Evolutionary conservation across 2,329 filamentous ascomycete genomes (phyloP).

Genomic region (Blastomyces gilchristii): DNA sequence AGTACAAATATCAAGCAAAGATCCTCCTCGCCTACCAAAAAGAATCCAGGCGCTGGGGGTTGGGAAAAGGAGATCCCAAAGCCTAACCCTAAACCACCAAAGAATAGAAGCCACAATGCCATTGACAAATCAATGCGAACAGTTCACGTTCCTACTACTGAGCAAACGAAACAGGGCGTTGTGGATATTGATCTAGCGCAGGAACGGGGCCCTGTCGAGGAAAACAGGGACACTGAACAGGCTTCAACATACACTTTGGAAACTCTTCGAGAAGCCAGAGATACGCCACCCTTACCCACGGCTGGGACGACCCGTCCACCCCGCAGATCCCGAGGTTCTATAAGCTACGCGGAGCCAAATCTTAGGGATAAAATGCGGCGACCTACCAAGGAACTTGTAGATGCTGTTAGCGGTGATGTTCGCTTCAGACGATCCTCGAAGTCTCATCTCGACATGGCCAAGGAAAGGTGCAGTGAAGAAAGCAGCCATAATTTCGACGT

Average conservation of each 20-base stretch:
- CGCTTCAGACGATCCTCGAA: conserved; percentile 37
- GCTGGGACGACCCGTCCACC: conserved; percentile 43
- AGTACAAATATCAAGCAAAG: conserved; percentile 39
- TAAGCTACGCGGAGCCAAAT: conserved; percentile 77
- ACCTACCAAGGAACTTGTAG: conserved; percentile 63
- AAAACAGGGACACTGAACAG: conserved; percentile 5
- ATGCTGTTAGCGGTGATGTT: conserved; percentile 59
- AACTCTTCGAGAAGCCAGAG: conserved; percentile 13
- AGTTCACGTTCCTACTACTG: neutral
- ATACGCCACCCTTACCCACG: conserved; percentile 19
- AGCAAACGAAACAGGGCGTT: conserved; percentile 1
- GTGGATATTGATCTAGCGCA: conserved; percentile 21
- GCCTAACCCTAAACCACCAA: neutral
- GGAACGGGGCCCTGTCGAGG: conserved; percentile 13
- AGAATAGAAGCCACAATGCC: conserved; percentile 1
- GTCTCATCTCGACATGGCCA: conserved; percentile 24
- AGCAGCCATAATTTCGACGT: conserved; percentile 1
- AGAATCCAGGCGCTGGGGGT: conserved; percentile 8
- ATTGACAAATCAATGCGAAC: neutral
- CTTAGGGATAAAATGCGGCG: conserved; percentile 74
- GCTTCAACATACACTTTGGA: conserved; percentile 6
- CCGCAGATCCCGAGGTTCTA: conserved; percentile 54
- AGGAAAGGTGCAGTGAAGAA: neutral
- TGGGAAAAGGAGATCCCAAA: conserved; percentile 4
- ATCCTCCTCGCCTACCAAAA: conserved; percentile 27